Conservation (phyloP, 2,329 filamentous ascomycete genomes). For the Sporothrix globosa region DNA sequence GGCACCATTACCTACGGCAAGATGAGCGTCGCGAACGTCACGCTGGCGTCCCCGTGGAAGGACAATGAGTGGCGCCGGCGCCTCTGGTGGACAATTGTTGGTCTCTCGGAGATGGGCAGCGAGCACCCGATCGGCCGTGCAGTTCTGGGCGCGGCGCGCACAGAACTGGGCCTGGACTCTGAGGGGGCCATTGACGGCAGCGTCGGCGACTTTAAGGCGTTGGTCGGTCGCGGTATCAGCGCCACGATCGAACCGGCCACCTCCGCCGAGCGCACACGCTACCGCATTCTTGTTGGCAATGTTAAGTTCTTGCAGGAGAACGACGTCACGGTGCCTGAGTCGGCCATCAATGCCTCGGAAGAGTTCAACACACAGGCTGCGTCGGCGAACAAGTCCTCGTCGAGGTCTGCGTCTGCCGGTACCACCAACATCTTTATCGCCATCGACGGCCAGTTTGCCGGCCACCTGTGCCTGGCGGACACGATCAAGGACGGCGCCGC, state of each 20-base stretch:
- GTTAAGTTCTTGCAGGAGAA: conserved; percentile 73
- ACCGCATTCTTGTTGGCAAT: conserved; percentile 83
- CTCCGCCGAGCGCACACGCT: conserved; percentile 68
- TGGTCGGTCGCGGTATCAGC: conserved; percentile 81
- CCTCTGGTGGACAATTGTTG: conserved; percentile 95
- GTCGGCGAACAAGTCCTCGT: conserved; percentile 36
- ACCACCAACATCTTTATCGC: conserved; percentile 91
- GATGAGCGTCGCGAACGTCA: conserved; percentile 83
- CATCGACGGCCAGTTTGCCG: conserved; percentile 79
- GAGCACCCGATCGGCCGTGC: conserved; percentile 96
- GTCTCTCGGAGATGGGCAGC: conserved; percentile 91
- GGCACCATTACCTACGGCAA: conserved; percentile 92
- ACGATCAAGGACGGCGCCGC: conserved; percentile 86
- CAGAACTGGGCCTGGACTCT: conserved; percentile 69
- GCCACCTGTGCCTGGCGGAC: conserved; percentile 82
- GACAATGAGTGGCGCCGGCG: conserved; percentile 67
- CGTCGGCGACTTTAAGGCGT: conserved; percentile 80
- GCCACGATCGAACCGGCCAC: conserved; percentile 78
- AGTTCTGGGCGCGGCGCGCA: conserved; percentile 74
- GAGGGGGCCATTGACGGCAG: conserved; percentile 80
- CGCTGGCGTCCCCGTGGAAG: conserved; percentile 70
- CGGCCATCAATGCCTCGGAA: conserved; percentile 66
- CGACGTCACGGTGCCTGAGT: conserved; percentile 65
- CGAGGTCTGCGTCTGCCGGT: conserved; percentile 57
- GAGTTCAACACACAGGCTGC: conserved; percentile 55